Percentiles rank a stretch among this genome's conserved stretches.
Conservation (phyloP, 805 yeast genomes). For the Saturnispora kantuleensis region DNA sequence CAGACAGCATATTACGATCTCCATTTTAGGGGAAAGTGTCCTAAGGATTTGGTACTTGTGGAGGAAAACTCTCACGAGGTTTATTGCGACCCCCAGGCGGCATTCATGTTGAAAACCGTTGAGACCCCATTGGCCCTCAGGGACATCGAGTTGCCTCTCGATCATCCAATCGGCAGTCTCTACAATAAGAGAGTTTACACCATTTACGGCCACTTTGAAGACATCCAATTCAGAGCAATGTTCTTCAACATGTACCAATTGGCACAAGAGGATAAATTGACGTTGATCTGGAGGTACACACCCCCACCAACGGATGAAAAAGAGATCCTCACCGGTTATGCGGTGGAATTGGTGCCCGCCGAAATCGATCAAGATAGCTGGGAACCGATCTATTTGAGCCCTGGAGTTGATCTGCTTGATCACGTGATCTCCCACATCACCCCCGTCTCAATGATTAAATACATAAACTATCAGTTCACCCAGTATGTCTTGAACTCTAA, state of each 20-base stretch:
- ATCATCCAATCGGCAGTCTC: conserved; percentile 51
- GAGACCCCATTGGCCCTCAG: conserved; percentile 16
- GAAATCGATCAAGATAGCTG: conserved; percentile 43
- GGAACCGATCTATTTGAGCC: too few relatives aligned
- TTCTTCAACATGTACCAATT: conserved; percentile 49
- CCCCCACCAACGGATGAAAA: conserved; percentile 24
- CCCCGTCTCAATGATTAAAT: conserved; percentile 24
- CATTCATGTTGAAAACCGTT: conserved; percentile 66
- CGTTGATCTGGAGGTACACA: conserved; percentile 68
- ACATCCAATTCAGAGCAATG: conserved; percentile 43
- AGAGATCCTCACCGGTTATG: conserved; percentile 48
- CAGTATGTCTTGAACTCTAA: conserved; percentile 28
- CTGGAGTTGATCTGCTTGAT: neutral
- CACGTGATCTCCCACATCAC: conserved; percentile 24
- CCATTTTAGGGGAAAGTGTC: conserved; percentile 25
- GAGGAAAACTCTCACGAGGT: conserved; percentile 33
- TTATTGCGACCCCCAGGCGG: conserved; percentile 60
- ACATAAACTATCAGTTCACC: conserved; percentile 35
- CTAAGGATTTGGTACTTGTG: conserved; percentile 19
- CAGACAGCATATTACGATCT: conserved; percentile 45
- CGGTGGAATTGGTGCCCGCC: conserved; percentile 51
- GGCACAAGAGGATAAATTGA: conserved; percentile 51
- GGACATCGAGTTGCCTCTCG: conserved; percentile 34
- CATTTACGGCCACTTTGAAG: conserved; percentile 56
- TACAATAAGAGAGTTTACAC: conserved; percentile 31